Evolutionary conservation across 768 basidiomycete species (phyloP).

Genomic region (Podaxis pistillaris): DNA sequence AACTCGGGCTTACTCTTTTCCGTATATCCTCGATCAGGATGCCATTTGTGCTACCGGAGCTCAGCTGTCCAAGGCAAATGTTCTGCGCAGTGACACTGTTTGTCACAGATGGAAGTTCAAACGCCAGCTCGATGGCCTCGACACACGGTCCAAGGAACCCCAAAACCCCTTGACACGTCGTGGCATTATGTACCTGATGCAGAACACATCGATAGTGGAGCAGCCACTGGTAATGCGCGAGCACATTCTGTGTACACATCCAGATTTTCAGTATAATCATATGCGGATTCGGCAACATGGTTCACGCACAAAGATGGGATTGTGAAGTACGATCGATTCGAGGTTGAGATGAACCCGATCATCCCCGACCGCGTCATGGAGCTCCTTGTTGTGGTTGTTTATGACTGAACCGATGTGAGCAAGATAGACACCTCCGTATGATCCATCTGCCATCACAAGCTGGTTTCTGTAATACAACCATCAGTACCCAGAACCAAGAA

Average conservation of each 20-base stretch:
- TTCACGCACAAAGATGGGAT: slow-evolving; percentile 22
- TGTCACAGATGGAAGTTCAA: slow-evolving; percentile 12
- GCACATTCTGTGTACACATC: slow-evolving; percentile 20
- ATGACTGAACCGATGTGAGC: slow-evolving; percentile 36
- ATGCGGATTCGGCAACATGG: not conserved
- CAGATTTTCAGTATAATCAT: not conserved
- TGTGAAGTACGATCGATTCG: slow-evolving; percentile 31
- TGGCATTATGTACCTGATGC: slow-evolving; percentile 28
- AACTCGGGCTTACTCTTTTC: slow-evolving; percentile 12
- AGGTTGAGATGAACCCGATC: slow-evolving; percentile 28
- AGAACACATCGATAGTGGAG: slow-evolving; percentile 27
- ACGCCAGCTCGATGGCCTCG: slow-evolving; percentile 20
- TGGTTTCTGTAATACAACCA: slow-evolving; percentile 16
- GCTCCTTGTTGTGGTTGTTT: slow-evolving; percentile 28
- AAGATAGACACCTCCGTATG: slow-evolving; percentile 34
- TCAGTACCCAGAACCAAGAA: not conserved
- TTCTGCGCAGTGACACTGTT: slow-evolving; percentile 14
- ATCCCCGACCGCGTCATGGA: slow-evolving; percentile 19
- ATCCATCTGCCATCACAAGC: slow-evolving; percentile 29
- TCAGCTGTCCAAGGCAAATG: slow-evolving; percentile 7
- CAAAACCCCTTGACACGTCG: slow-evolving; percentile 25
- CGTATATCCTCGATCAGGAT: slow-evolving; percentile 20
- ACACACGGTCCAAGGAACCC: slow-evolving; percentile 25
- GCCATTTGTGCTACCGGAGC: slow-evolving; percentile 17
- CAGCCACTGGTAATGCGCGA: slow-evolving; percentile 28